These are phyloP conservation scores for Coemansia sp. DNA, from an alignment of 192 early-diverging fungal species.

Conservation along the genomic window DNA sequence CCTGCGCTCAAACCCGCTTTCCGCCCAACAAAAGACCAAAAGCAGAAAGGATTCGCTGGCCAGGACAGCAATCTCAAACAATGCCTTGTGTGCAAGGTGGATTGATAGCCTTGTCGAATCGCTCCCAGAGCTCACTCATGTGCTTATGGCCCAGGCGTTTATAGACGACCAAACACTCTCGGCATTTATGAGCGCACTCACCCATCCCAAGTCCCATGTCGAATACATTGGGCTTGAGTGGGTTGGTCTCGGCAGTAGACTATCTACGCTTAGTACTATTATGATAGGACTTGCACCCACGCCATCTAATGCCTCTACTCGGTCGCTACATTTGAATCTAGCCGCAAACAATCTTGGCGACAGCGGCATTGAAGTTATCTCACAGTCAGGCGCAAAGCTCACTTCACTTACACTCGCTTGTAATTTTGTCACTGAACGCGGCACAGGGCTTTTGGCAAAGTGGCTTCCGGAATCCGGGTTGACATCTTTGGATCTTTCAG, in stretches of 20 bases:
- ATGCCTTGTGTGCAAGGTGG: conserved; percentile 8
- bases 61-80: neutral
- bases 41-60: conserved; percentile 7
- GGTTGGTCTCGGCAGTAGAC: conserved; percentile 41
- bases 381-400: conserved; percentile 25
- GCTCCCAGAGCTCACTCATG: conserved; percentile 38
- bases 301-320: neutral
- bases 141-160: conserved; percentile 38
- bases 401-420: conserved; percentile 46
- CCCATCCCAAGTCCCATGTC: conserved; percentile 9
- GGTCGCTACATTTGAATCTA: conserved; percentile 40
- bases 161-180: conserved; percentile 28
- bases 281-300: conserved; percentile 17
- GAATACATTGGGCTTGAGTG: conserved; percentile 54
- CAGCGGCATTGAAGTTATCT: conserved; percentile 30
- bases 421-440: conserved; percentile 53
- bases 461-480: conserved; percentile 44
- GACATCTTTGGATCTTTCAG: conserved; percentile 35
- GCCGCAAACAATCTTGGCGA: conserved; percentile 51
- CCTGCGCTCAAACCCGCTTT: conserved; percentile 49
- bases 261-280: conserved; percentile 32
- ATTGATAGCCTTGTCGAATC: conserved; percentile 18
- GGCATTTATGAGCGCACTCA: conserved; percentile 27
- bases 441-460: conserved; percentile 32
- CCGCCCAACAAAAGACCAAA: conserved; percentile 6